These are phyloP conservation scores for Phylloporus rhodoxanthus DNA, from an alignment of 768 basidiomycete species.

Conservation along the genomic window DNA sequence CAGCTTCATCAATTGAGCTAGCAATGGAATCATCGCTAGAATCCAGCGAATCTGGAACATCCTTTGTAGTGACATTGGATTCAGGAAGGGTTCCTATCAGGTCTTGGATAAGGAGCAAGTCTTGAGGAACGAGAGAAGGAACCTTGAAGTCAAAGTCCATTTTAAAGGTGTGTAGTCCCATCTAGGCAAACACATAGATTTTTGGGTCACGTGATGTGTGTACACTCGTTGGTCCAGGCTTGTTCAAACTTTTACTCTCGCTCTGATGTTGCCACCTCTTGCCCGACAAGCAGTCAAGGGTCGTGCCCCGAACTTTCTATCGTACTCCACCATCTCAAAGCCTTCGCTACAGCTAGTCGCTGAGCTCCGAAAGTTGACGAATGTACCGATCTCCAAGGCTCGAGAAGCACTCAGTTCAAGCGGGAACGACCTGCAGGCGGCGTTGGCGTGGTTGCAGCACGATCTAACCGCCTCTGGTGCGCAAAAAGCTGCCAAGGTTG, in stretches of 20 bases:
- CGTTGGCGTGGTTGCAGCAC: conserved; percentile 75
- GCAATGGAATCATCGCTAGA: conserved; percentile 43
- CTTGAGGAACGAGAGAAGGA: conserved; percentile 62
- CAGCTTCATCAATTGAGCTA: conserved; percentile 48
- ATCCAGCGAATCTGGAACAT: conserved; percentile 3
- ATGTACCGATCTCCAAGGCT: conserved; percentile 83
- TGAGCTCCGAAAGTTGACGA: conserved; percentile 73
- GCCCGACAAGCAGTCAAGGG: conserved; percentile 3
- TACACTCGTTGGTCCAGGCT: neutral
- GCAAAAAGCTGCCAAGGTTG: conserved; percentile 78
- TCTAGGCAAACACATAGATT: neutral
- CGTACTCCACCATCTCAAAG: conserved; percentile 55
- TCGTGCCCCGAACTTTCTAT: neutral
- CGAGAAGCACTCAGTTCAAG: conserved; percentile 76
- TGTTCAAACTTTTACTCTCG: neutral
- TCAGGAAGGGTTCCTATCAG: conserved; percentile 40
- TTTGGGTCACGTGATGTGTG: conserved; percentile 21
- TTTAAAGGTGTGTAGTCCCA: neutral
- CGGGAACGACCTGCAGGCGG: conserved; percentile 66
- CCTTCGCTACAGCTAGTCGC: conserved; percentile 74
- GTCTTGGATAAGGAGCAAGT: conserved; percentile 68
- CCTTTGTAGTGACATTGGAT: neutral
- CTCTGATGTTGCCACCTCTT: conserved; percentile 14
- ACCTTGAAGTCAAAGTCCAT: conserved; percentile 45
- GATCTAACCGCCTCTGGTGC: conserved; percentile 68